phyloP scores from a whole-genome alignment of 805 yeast species.

The Ogataea trehalophila region DNA sequence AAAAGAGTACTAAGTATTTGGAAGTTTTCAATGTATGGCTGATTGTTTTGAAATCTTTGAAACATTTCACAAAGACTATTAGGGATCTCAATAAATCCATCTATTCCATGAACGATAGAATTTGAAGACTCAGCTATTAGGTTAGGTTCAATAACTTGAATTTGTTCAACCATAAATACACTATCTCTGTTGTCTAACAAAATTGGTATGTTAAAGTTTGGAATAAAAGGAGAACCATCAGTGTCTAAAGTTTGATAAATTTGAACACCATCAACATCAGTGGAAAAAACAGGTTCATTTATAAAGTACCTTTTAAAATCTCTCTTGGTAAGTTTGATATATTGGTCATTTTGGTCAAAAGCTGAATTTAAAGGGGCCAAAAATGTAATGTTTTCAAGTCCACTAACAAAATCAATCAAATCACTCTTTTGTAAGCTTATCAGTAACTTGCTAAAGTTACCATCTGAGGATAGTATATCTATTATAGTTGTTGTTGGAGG shows the following conservation, averaged over 20 bases:
- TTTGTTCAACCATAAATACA: constrained; percentile 33
- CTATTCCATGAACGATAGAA: constrained; percentile 64
- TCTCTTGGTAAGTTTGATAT: constrained; percentile 8
- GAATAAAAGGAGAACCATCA: constrained; percentile 17
- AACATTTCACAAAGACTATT: constrained; percentile 34
- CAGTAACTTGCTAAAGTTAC: constrained; percentile 61
- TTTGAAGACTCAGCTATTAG: constrained; percentile 56
- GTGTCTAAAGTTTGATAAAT: constrained; percentile 21
- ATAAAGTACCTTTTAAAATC: constrained; percentile 31
- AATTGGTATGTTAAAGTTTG: constrained; percentile 27
- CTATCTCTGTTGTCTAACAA: constrained; percentile 30
- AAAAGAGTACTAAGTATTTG: constrained; percentile 18
- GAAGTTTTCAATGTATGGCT: constrained; percentile 14
- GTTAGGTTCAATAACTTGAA: constrained; percentile 54
- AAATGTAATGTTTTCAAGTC: constrained; percentile 59
- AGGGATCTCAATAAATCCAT: constrained; percentile 38
- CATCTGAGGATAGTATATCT: constrained; percentile 64
- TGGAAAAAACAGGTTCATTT: constrained; percentile 26
- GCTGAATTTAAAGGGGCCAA: constrained; percentile 82
- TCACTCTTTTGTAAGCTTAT: constrained; percentile 58
- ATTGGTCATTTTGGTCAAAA: constrained; percentile 30
- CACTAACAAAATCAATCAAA: constrained; percentile 56
- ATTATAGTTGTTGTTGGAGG: constrained; percentile 43
- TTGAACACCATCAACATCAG: constrained; percentile 27
- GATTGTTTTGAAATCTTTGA: constrained; percentile 6